Conservation (phyloP, 2,329 filamentous ascomycete species). For the Setomelanomma holmii region DNA sequence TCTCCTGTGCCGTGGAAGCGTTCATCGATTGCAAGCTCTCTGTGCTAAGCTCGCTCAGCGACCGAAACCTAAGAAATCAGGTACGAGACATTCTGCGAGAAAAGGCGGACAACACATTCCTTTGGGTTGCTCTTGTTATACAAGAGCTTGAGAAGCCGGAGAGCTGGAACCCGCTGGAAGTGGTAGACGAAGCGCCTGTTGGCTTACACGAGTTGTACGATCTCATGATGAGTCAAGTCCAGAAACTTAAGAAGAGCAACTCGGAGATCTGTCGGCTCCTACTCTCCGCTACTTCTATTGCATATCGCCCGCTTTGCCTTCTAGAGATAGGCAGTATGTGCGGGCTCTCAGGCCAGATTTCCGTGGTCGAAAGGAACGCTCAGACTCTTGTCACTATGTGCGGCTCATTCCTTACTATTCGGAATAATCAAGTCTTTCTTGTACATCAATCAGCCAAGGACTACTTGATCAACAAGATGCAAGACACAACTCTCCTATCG, state of each 20-base stretch:
- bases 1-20: conserved; percentile 43
- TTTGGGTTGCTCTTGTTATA: conserved; percentile 35
- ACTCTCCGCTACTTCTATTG: conserved; percentile 27
- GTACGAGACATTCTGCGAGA: conserved; percentile 30
- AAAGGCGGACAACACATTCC: conserved; percentile 53
- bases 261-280: conserved; percentile 47
- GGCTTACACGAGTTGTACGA: conserved; percentile 49
- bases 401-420: conserved; percentile 51
- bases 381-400: conserved; percentile 28
- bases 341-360: not conserved
- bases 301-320: conserved; percentile 19
- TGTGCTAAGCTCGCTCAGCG: conserved; percentile 26
- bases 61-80: conserved; percentile 44
- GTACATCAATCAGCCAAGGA: conserved; percentile 53
- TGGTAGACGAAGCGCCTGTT: conserved; percentile 30
- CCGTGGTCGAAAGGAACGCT: conserved; percentile 1
- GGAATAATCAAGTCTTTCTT: conserved; percentile 18
- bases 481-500: conserved; percentile 37
- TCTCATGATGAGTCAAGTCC: conserved; percentile 49
- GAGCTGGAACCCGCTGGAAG: conserved; percentile 7
- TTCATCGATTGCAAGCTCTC: conserved; percentile 50
- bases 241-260: conserved; percentile 23
- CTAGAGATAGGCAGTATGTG: conserved; percentile 12
- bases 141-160: conserved; percentile 34
- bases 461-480: conserved; percentile 38